Percentiles rank a stretch among this genome's conserved stretches.
Evolutionary conservation across 805 yeast genomes (phyloP).

Genomic region (Ogataea pilisensis): DNA sequence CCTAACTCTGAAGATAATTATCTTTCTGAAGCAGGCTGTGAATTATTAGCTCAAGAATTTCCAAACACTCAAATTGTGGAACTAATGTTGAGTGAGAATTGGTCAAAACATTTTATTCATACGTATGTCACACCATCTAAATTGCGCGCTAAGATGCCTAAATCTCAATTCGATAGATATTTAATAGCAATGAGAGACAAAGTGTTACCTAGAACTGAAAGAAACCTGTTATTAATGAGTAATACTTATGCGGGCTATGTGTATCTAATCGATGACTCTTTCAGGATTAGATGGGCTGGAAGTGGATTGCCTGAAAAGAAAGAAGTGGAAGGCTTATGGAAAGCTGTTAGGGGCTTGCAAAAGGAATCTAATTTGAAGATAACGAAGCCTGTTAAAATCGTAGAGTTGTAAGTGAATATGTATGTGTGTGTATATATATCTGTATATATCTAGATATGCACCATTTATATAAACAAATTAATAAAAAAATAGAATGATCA

Average conservation of each 20-base stretch:
- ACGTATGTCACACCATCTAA: slow-evolving; percentile 46
- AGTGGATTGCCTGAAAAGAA: slow-evolving; percentile 74
- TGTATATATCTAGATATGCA: too few species aligned
- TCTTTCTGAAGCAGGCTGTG: slow-evolving; percentile 38
- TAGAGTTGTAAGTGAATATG: neutral
- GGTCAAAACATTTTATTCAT: slow-evolving; percentile 62
- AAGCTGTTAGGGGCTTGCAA: slow-evolving; percentile 55
- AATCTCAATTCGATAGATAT: slow-evolving; percentile 44
- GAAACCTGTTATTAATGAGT: slow-evolving; percentile 58
- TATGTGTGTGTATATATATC: neutral
- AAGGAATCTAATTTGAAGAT: slow-evolving; percentile 35
- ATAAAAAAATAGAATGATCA: too few species aligned
- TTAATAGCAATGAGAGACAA: slow-evolving; percentile 56
- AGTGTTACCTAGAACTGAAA: slow-evolving; percentile 51
- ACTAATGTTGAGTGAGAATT: slow-evolving; percentile 68
- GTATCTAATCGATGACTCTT: slow-evolving; percentile 68
- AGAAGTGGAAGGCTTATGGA: slow-evolving; percentile 64
- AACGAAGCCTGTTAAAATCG: slow-evolving; percentile 11
- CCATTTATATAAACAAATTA: too few species aligned
- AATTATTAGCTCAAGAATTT: slow-evolving; percentile 34
- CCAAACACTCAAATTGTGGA: slow-evolving; percentile 72
- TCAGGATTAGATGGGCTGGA: slow-evolving; percentile 86
- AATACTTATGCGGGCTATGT: slow-evolving; percentile 82
- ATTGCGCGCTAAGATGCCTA: slow-evolving; percentile 21
- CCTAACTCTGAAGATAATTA: slow-evolving; percentile 38